Evolutionary conservation across 805 yeast genomes (phyloP), one percentile per base, ranked within the genome.

Genomic region (Maudiozyma bulderi): DNA sequence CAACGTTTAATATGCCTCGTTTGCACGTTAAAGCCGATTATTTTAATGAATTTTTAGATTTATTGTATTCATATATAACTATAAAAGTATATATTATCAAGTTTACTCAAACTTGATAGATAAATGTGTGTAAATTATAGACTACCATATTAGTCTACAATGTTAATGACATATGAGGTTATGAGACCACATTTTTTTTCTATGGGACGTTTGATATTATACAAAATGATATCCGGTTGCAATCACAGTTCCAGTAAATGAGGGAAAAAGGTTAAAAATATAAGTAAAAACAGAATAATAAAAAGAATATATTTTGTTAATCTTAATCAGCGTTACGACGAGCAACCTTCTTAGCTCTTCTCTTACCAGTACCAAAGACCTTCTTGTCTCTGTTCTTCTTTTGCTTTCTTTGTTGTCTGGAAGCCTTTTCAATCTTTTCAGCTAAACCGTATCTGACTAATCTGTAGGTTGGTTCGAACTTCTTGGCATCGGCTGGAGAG

Each of bases 361-460:
- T 82, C 74, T 81, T 84, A 71, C 90, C 95, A 69, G 99, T 93
- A 84, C 99, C 99, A 71, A 91, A 89, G 84, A 87, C 75, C 86
- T 93, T 93, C 89, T 85, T 84, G 72, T 86, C 96, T 82, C 97
- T 89, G 95, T 93, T 93, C 90, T 93, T 91, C 89, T 86, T 88
- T 82, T 91, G 98, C 79, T 93, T 93, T 84, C 99, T 88, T 82
- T 93, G 99, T 81, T 90, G 96, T 89, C 98, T 90, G 68, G 97
- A 88, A 68, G 96, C 80, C 82, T 88, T 89, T 77, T 91, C 97
- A 70, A 84, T 90, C 84, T 87, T 89, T 66, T 78, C 79, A 72
- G 95, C 97, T 73, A 90, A 82, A 71, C 98, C 98, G 82, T 87
- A 86, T 86, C 99, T 90, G 67, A 93, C 95, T 72, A 88, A 87